Conservation (phyloP, 2,329 filamentous ascomycete genomes). For the Fusarium palustre region DNA sequence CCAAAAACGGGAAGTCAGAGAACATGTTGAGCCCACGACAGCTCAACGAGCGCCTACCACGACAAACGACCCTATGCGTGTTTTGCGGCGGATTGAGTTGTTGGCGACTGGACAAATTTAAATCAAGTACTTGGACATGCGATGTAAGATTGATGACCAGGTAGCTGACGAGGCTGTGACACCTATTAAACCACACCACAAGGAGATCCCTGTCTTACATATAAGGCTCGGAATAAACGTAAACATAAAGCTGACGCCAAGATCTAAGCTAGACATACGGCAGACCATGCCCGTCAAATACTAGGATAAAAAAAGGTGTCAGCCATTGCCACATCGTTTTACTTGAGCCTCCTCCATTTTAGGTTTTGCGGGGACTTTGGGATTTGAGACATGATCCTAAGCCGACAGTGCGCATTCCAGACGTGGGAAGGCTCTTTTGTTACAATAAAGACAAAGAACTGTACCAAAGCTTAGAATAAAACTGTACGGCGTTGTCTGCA, state of each 20-base stretch:
- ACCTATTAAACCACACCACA: background rate
- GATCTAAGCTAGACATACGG: background rate
- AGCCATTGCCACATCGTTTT: background rate
- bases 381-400: background rate
- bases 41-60: background rate
- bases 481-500: background rate
- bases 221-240: constrained; percentile 17
- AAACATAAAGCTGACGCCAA: constrained; percentile 12
- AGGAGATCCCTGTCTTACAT: constrained; percentile 1
- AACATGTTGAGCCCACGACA: background rate
- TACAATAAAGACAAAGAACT: background rate
- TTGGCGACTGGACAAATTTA: background rate
- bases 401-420: background rate
- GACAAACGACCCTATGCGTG: background rate
- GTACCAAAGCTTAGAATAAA: too few species aligned
- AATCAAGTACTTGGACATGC: background rate
- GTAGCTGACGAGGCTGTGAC: constrained; percentile 1
- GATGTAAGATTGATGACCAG: background rate
- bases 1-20: background rate
- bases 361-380: background rate
- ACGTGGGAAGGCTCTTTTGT: background rate
- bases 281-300: background rate
- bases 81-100: background rate
- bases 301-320: background rate
- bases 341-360: constrained; percentile 2